These are phyloP conservation scores for Pythium monospermum DNA, from an alignment of 352 stramenopile genomes.

Conservation along the genomic window DNA sequence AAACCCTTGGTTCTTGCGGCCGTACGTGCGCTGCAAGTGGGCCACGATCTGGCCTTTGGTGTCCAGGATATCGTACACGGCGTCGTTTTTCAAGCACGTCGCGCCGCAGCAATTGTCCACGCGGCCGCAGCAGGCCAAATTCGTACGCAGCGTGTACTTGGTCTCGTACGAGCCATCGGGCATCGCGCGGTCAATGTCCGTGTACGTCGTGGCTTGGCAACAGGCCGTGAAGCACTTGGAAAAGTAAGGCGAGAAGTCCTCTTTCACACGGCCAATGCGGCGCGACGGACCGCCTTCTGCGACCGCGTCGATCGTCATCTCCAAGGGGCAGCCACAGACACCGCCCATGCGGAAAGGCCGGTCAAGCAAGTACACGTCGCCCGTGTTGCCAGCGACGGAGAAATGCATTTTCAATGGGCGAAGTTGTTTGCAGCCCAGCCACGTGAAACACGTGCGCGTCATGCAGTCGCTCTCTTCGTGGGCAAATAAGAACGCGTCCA, in stretches of 20 bases:
- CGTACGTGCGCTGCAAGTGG: conserved; percentile 56
- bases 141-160: conserved; percentile 45
- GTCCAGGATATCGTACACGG: conserved; percentile 64
- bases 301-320: conserved; percentile 39
- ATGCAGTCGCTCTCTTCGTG: conserved; percentile 35
- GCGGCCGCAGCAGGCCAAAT: conserved; percentile 48
- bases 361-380: conserved; percentile 46
- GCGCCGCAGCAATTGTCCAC: conserved; percentile 69
- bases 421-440: conserved; percentile 31
- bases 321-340: conserved; percentile 30
- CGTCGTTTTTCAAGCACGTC: conserved; percentile 58
- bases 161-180: conserved; percentile 51
- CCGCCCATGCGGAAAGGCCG: conserved; percentile 34
- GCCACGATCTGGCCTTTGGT: conserved; percentile 40
- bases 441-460: conserved; percentile 30
- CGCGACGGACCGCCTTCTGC: conserved; percentile 9
- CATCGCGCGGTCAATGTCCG: conserved; percentile 46
- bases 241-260: conserved; percentile 55
- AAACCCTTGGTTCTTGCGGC: conserved; percentile 11
- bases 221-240: conserved; percentile 31
- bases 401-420: conserved; percentile 47
- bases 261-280: conserved; percentile 39
- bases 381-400: conserved; percentile 26
- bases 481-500: conserved; percentile 45
- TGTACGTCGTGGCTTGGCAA: conserved; percentile 60